phyloP scores from a whole-genome alignment of 73 alveolate genomes.

The Durusdinium trenchii region DNA sequence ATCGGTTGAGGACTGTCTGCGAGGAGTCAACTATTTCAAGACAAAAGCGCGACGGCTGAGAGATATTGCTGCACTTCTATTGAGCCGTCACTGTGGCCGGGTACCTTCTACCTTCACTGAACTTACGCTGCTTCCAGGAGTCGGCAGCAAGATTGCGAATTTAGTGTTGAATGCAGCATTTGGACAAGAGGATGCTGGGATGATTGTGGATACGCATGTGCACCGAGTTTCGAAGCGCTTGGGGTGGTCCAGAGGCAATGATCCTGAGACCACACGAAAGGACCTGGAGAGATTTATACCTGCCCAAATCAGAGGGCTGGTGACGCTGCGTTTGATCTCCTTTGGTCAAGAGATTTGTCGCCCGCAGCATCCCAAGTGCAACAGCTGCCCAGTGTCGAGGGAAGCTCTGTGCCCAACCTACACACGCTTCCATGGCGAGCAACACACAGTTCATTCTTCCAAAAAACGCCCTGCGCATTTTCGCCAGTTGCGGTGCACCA shows the following conservation, averaged over 20 bases:
- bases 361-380: slow-evolving; percentile 62
- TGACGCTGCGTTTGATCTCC: slow-evolving; percentile 37
- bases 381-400: slow-evolving; percentile 7
- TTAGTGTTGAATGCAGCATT: slow-evolving; percentile 67
- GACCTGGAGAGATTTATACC: slow-evolving; percentile 49
- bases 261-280: slow-evolving; percentile 48
- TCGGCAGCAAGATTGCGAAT: slow-evolving; percentile 75
- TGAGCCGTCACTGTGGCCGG: slow-evolving; percentile 17
- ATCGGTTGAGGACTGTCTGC: slow-evolving; percentile 7
- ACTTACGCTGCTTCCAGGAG: slow-evolving; percentile 36
- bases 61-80: slow-evolving; percentile 32
- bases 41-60: slow-evolving; percentile 25
- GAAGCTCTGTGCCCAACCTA: slow-evolving; percentile 45
- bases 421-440: background rate
- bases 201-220: slow-evolving; percentile 85
- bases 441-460: background rate
- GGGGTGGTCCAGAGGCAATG: slow-evolving; percentile 46
- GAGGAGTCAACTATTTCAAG: slow-evolving; percentile 52
- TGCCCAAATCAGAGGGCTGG: slow-evolving; percentile 41
- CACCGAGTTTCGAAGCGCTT: slow-evolving; percentile 70
- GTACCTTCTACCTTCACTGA: slow-evolving; percentile 48
- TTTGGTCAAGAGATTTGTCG: slow-evolving; percentile 72
- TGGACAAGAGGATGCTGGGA: slow-evolving; percentile 18
- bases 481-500: background rate
- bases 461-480: background rate